A percentile compares a stretch with the other conserved stretches of the same genome.
Conservation (phyloP, 2,329 filamentous ascomycete species). For the Colletotrichum sp. region DNA sequence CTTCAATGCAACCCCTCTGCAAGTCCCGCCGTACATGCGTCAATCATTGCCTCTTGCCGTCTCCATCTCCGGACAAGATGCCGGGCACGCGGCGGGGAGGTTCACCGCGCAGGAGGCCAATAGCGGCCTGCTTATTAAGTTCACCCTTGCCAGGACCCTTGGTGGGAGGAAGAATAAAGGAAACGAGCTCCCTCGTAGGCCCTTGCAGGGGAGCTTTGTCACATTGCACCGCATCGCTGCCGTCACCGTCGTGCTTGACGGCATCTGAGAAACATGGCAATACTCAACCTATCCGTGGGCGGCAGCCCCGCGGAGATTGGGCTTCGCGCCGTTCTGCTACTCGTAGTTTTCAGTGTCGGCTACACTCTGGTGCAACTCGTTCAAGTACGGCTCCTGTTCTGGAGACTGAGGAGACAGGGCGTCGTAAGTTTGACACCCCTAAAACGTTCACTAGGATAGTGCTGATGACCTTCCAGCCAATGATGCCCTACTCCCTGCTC, state of each 20-base stretch:
- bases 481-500: constrained; percentile 14
- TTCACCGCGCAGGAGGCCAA: background rate
- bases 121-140: background rate
- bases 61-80: background rate
- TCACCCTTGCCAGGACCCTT: background rate
- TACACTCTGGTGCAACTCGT: background rate
- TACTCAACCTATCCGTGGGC: background rate
- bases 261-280: background rate
- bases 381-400: background rate
- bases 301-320: background rate
- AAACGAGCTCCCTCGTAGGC: background rate
- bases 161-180: background rate
- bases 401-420: background rate
- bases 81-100: background rate
- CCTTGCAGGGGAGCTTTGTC: too few relatives aligned
- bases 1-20: background rate
- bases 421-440: background rate
- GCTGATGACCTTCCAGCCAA: background rate
- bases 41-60: background rate
- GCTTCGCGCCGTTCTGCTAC: background rate
- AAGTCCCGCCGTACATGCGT: background rate
- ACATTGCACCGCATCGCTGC: background rate
- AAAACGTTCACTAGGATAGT: background rate
- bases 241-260: background rate
- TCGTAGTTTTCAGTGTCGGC: background rate